Conservation (phyloP, 2,329 filamentous ascomycete species). For the Pseudocercospora crystallina region DNA sequence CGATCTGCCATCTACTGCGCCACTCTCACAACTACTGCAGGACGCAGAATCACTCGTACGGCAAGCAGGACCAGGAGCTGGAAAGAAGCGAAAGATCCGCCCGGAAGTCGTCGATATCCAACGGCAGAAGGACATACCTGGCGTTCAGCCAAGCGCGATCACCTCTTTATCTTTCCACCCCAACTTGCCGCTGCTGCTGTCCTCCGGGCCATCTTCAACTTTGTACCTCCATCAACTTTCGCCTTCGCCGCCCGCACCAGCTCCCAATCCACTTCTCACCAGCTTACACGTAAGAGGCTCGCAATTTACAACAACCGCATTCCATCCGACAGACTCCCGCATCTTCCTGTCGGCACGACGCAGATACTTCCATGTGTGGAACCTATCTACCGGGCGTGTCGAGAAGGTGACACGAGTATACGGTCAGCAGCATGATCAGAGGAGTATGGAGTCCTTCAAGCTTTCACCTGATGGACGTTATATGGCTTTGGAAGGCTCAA, state of each 20-base stretch:
- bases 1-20: conserved; percentile 65
- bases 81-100: conserved; percentile 69
- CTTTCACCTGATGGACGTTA: conserved; percentile 82
- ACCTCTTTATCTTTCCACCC: conserved; percentile 88
- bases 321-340: conserved; percentile 68
- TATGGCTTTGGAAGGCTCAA: conserved; percentile 78
- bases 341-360: conserved; percentile 87
- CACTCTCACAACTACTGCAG: conserved; percentile 77
- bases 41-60: conserved; percentile 67
- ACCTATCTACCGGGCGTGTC: conserved; percentile 75
- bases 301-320: conserved; percentile 80
- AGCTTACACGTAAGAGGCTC: conserved; percentile 83
- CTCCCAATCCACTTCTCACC: conserved; percentile 84
- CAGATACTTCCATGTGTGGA: conserved; percentile 92
- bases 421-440: conserved; percentile 77
- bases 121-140: conserved; percentile 79
- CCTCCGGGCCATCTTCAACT: conserved; percentile 80
- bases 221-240: conserved; percentile 88
- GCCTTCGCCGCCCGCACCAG: conserved; percentile 65
- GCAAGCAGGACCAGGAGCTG: conserved; percentile 44
- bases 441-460: conserved; percentile 86
- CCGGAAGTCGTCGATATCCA: conserved; percentile 90
- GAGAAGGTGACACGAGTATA: conserved; percentile 78
- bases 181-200: conserved; percentile 80
- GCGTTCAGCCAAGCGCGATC: conserved; percentile 73